Conservation (phyloP, 176 grass and related monocot species). For the Saccharum spontaneum region DNA sequence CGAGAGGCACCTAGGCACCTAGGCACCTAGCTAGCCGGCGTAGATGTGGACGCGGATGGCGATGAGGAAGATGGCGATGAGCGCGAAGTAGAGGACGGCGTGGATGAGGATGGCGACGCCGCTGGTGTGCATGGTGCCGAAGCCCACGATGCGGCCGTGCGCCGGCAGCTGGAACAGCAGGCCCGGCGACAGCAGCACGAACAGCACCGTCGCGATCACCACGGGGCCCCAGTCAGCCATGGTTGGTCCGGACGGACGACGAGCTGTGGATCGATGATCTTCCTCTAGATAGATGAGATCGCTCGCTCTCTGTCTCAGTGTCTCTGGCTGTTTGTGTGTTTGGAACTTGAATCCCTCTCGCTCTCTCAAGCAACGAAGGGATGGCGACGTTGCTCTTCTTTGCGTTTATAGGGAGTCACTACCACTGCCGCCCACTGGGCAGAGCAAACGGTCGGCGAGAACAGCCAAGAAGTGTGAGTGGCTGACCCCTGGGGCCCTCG, state of each 20-base stretch:
- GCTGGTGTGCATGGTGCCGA: slow-evolving; percentile 75
- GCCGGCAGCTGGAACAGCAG: slow-evolving; percentile 67
- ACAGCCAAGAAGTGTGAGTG: not conserved
- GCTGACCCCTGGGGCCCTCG: not conserved
- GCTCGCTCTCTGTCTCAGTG: not conserved
- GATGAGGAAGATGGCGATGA: slow-evolving; percentile 72
- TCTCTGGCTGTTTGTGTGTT: not conserved
- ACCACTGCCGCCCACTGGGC: not conserved
- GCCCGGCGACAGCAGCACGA: slow-evolving; percentile 68
- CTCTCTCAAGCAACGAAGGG: not conserved
- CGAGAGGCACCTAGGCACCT: too few relatives aligned
- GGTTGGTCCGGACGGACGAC: not conserved
- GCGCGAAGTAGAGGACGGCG: slow-evolving; percentile 63
- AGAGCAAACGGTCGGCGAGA: slow-evolving; percentile 14
- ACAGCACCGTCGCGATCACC: slow-evolving; percentile 66
- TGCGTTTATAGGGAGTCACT: not conserved
- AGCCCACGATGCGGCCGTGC: slow-evolving; percentile 52
- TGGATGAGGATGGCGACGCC: slow-evolving; percentile 65
- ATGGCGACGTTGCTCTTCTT: not conserved
- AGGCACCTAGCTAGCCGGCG: slow-evolving; percentile 14
- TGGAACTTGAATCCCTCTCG: not conserved
- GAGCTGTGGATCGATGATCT: not conserved
- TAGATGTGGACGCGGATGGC: slow-evolving; percentile 68
- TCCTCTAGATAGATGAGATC: not conserved
- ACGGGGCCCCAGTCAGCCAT: slow-evolving; percentile 80